Evolutionary conservation across 768 basidiomycete species (phyloP).

Genomic region (Boletus fagicola): DNA sequence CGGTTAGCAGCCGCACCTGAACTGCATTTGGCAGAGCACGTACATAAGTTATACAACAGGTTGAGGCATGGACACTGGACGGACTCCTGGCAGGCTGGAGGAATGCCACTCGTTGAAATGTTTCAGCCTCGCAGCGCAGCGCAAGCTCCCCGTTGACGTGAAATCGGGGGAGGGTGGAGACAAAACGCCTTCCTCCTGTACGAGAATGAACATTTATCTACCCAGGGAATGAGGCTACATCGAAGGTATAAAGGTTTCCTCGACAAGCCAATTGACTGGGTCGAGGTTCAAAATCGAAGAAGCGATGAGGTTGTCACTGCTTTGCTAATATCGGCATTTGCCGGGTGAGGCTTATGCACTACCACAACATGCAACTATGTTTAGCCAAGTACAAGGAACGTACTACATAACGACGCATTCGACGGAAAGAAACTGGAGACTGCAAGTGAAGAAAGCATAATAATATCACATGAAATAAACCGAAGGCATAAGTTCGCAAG

Average conservation of each 20-base stretch:
- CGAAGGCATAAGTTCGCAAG: not conserved
- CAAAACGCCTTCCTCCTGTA: not conserved
- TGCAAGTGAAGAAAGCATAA: not conserved
- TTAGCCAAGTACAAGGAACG: not conserved
- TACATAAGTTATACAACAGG: slow-evolving; percentile 9
- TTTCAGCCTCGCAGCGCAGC: slow-evolving; percentile 10
- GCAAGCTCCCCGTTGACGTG: not conserved
- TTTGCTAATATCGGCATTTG: not conserved
- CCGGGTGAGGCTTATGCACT: not conserved
- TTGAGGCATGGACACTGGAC: not conserved
- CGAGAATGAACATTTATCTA: slow-evolving; percentile 20
- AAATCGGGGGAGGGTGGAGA: slow-evolving; percentile 1
- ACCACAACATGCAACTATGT: no score
- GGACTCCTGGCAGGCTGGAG: not conserved
- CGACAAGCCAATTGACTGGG: slow-evolving; percentile 34
- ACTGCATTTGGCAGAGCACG: not conserved
- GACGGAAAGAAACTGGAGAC: not conserved
- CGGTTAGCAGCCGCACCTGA: not conserved
- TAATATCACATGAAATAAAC: not conserved
- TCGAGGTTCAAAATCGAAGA: not conserved
- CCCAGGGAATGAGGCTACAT: slow-evolving; percentile 37
- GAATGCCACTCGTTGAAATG: not conserved
- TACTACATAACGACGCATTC: not conserved
- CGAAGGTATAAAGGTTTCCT: slow-evolving; percentile 13
- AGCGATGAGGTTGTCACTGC: not conserved